phyloP scores from a whole-genome alignment of 305 asterid species.

The Solanum hybrid region DNA sequence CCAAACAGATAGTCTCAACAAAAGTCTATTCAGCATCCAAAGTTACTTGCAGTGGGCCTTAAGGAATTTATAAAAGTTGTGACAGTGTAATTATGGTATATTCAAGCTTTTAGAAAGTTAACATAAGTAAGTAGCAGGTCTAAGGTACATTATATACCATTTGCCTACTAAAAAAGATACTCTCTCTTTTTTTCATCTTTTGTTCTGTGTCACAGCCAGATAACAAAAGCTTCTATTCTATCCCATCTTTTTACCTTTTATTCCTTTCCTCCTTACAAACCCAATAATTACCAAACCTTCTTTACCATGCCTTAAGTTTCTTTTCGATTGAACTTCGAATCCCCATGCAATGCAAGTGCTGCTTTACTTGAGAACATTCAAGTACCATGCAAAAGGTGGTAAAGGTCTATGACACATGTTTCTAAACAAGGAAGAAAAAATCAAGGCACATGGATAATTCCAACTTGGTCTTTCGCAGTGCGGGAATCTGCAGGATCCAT shows the following conservation, averaged over 20 bases:
- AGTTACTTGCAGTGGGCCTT: slow-evolving; percentile 13
- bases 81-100: slow-evolving; percentile 33
- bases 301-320: slow-evolving; percentile 34
- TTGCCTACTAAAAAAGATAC: slow-evolving; percentile 45
- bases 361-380: slow-evolving; percentile 21
- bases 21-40: slow-evolving; percentile 36
- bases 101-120: slow-evolving; percentile 60
- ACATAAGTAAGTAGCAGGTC: slow-evolving; percentile 29
- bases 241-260: slow-evolving; percentile 33
- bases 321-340: slow-evolving; percentile 41
- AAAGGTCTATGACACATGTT: neutral
- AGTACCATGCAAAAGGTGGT: slow-evolving; percentile 9
- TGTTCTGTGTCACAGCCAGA: slow-evolving; percentile 37
- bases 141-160: slow-evolving; percentile 56
- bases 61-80: slow-evolving; percentile 26
- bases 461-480: neutral
- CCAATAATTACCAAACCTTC: slow-evolving; percentile 47
- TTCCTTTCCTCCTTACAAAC: slow-evolving; percentile 44
- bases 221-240: slow-evolving; percentile 55
- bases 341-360: slow-evolving; percentile 46
- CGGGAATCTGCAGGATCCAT: neutral
- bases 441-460: neutral
- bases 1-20: neutral
- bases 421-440: neutral
- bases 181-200: slow-evolving; percentile 28